These are phyloP conservation scores for Spatholobus suberectus DNA, from an alignment of 306 rosid species.

Conservation along the genomic window DNA sequence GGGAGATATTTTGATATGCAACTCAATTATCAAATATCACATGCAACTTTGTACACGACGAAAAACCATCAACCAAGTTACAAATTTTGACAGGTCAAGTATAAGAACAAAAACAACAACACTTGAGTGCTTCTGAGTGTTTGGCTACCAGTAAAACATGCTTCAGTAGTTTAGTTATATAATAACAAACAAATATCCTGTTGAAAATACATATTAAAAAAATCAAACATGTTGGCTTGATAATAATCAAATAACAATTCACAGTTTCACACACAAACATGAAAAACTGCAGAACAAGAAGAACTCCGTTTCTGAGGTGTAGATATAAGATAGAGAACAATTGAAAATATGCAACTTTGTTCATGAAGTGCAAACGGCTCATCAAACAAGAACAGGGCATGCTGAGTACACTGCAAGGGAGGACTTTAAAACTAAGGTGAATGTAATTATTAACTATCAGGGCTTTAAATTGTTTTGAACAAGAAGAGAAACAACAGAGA, in stretches of 20 bases:
- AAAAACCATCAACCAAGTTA: slow-evolving; percentile 5
- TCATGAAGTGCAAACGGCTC: neutral
- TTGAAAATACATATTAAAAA: neutral
- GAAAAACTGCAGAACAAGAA: neutral
- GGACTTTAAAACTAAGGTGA: neutral
- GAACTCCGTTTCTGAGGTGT: neutral
- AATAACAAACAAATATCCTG: neutral
- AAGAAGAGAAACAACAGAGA: neutral
- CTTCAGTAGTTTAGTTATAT: neutral
- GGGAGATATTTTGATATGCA: neutral
- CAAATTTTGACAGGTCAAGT: neutral
- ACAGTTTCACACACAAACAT: neutral
- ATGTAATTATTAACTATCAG: neutral
- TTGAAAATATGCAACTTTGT: neutral
- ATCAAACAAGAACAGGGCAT: neutral
- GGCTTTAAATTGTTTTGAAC: neutral
- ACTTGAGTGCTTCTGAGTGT: neutral
- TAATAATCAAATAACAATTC: neutral
- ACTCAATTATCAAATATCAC: neutral
- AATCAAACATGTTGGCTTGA: neutral
- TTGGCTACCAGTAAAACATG: neutral
- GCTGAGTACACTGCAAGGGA: neutral
- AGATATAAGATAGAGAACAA: neutral
- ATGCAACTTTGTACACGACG: neutral
- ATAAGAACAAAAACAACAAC: neutral